Percentiles rank a stretch among this genome's conserved stretches.
Conservation (phyloP, 257 asterid genomes). For the Capsicum chinense region DNA sequence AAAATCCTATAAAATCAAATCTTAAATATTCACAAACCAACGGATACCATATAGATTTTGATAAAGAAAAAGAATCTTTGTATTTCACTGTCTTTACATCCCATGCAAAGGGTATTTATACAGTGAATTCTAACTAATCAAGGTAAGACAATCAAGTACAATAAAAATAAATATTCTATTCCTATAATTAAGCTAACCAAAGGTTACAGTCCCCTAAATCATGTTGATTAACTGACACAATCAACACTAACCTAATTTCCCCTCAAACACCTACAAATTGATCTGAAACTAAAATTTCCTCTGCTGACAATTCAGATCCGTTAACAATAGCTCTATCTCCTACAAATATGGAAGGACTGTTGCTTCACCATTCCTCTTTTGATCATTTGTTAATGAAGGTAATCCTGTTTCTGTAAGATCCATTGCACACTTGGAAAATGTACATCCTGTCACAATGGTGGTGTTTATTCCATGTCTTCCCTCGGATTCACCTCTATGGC, state of each 20-base stretch:
- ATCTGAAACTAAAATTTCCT: conserved; percentile 17
- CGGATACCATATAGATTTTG: no score
- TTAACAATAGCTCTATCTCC: conserved; percentile 46
- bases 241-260: background rate
- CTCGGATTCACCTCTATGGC: background rate
- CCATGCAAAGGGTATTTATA: background rate
- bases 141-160: background rate
- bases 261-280: conserved; percentile 10
- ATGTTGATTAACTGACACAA: background rate
- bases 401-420: conserved; percentile 25
- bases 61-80: background rate
- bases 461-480: conserved; percentile 19
- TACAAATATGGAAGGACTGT: conserved; percentile 38
- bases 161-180: background rate
- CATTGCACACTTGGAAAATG: conserved; percentile 15
- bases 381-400: conserved; percentile 24
- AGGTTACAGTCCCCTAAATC: background rate
- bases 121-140: conserved; percentile 1
- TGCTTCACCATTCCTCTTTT: conserved; percentile 20
- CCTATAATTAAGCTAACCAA: background rate
- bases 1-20: no score
- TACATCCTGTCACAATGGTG: conserved; percentile 3
- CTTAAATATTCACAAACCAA: no score
- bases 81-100: conserved; percentile 18
- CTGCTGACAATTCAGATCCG: conserved; percentile 39